Base-by-base conservation (phyloP, 2,329 filamentous ascomycete genomes). In the Pseudophaeomoniella oleicola region DNA sequence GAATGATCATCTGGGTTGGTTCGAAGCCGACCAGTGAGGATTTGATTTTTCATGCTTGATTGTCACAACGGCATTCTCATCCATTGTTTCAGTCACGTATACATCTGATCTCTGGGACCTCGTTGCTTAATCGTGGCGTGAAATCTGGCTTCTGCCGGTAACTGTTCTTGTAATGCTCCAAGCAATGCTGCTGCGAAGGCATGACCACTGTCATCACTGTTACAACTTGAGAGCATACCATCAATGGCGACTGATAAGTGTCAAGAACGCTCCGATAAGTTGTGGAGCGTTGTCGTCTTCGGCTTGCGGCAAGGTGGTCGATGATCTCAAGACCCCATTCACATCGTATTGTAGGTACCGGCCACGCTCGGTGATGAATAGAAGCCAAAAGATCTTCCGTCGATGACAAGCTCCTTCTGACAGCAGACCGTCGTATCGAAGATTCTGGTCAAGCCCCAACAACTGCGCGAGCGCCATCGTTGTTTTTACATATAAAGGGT, bases 401-500 rank as follows among this genome's bases (percentile, higher is more conserved):
- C 61, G 56, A 35, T 68, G 52, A 42, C 66, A 62, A 32, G 64
- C 59, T 35, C 68, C 63, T 3, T 52, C 38, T 4, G 51, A 41
- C 0, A 53, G 43, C 1, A 66, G 46, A 1, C 44, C 44, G 3
- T 45, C 22, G 41, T 67, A 67, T 0, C 58, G 58, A 1, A 57
- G 54, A 34, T 64, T 58, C 9, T 60, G 56, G 35, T 70, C 63
- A 4, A 71, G 50, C 1, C 60, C 52, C 44, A 69, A 56, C 32
- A 69, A 60, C 42, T 71, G 67, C 2, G 66, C 66, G 15, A 67
- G 51, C 0, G 66, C 66, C n/a, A 71, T 64, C 4, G 66, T 63
- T 40, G 70, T 66, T 4, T 67, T 56, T 4, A 71, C 45, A 42
- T 65, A 66, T n/a, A n/a, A 5, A 70, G 45, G 4, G 69, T 49